Evolutionary conservation across 345 rosid genomes (phyloP).

Genomic region (Moringa oleifera): DNA sequence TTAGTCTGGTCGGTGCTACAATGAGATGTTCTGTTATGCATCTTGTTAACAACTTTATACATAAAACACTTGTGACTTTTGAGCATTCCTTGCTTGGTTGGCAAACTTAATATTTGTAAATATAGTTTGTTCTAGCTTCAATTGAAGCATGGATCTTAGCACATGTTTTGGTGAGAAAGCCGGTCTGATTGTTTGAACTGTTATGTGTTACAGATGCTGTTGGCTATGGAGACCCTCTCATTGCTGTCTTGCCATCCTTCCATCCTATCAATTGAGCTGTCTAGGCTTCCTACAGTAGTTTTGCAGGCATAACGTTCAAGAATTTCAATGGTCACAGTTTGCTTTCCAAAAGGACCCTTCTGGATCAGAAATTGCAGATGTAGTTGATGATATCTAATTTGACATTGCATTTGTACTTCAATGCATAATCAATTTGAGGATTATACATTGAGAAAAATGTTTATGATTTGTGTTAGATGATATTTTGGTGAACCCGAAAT

Average conservation of each 20-base stretch:
- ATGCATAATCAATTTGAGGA: neutral
- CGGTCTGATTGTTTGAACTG: neutral
- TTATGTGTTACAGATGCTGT: slow-evolving; percentile 49
- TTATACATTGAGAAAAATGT: neutral
- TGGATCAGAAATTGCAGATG: neutral
- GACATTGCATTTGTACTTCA: neutral
- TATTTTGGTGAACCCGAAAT: neutral
- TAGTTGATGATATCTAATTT: neutral
- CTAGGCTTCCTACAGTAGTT: neutral
- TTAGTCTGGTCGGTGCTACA: too few relatives aligned
- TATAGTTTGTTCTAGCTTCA: too few relatives aligned
- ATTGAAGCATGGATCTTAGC: too few relatives aligned
- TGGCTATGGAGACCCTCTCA: slow-evolving; percentile 83
- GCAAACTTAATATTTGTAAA: too few relatives aligned
- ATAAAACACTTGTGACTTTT: too few relatives aligned
- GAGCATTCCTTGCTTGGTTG: too few relatives aligned
- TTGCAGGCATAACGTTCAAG: neutral
- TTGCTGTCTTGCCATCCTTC: slow-evolving; percentile 85
- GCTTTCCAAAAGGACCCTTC: neutral
- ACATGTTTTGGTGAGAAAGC: neutral
- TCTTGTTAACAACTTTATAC: too few relatives aligned
- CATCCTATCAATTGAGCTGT: slow-evolving; percentile 33
- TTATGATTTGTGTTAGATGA: neutral
- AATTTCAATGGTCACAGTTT: neutral
- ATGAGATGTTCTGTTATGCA: too few relatives aligned